Conservation (phyloP, 2,329 filamentous ascomycete genomes). For the Fusarium sp. region DNA sequence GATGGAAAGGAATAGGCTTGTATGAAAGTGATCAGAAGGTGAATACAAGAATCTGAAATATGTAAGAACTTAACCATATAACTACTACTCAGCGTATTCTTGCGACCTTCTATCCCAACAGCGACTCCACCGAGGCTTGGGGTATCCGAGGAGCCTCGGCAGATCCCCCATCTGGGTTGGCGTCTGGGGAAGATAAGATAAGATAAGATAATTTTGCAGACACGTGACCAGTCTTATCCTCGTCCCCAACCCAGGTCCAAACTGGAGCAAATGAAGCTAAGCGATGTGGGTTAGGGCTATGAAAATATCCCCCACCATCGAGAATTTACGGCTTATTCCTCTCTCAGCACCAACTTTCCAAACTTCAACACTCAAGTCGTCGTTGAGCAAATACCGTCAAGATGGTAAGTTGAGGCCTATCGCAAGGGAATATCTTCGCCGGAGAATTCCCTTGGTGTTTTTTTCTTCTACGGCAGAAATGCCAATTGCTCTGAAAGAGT, state of each 20-base stretch:
- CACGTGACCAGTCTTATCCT: conserved; percentile 48
- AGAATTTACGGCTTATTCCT: conserved; percentile 44
- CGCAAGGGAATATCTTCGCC: conserved; percentile 29
- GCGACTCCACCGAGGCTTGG: conserved; percentile 21
- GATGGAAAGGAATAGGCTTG: neutral
- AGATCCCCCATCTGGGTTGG: conserved; percentile 27
- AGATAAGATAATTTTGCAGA: neutral
- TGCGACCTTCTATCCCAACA: conserved; percentile 4
- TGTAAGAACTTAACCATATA: neutral
- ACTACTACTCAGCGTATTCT: neutral
- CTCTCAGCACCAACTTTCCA: conserved; percentile 47
- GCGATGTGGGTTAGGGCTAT: conserved; percentile 53
- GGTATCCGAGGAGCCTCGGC: conserved; percentile 41
- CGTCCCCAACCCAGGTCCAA: conserved; percentile 54
- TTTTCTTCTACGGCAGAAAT: conserved; percentile 54
- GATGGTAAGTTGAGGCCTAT: conserved; percentile 73
- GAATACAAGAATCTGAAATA: conserved; percentile 29
- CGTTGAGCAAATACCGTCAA: conserved; percentile 66
- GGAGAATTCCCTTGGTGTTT: conserved; percentile 38
- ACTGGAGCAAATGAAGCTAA: conserved; percentile 25
- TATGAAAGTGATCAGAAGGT: neutral
- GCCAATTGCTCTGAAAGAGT: conserved; percentile 69
- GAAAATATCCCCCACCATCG: conserved; percentile 54
- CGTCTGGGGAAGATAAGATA: conserved; percentile 13
- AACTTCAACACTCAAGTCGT: conserved; percentile 52